Percentiles rank a stretch among this genome's conserved stretches.
These are phyloP conservation scores for Suhomyces guaymorum DNA, from an alignment of 1,139 yeast genomes.

Conservation along the genomic window DNA sequence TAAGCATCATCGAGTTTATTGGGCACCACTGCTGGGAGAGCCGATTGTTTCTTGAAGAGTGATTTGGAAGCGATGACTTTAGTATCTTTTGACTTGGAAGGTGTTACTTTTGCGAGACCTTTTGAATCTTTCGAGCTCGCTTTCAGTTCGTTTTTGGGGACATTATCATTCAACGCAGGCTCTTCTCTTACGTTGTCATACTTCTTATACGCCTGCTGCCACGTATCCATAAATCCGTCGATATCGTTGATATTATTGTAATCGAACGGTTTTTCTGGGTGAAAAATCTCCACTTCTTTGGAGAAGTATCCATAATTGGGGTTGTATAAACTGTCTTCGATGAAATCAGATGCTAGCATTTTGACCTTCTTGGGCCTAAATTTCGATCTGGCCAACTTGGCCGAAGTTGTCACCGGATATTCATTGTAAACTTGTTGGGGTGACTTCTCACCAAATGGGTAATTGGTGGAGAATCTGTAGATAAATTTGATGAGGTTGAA, in stretches of 20 bases:
- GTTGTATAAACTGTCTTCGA: constrained; percentile 82
- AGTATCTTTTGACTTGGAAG: too few relatives aligned
- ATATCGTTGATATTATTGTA: constrained; percentile 59
- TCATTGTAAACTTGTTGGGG: constrained; percentile 45
- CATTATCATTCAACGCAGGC: too few relatives aligned
- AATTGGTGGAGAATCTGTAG: constrained; percentile 46
- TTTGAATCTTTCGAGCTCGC: background rate
- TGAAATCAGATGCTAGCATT: constrained; percentile 75
- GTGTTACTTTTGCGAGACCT: background rate
- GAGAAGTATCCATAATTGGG: constrained; percentile 82
- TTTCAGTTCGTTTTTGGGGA: background rate
- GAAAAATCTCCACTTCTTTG: constrained; percentile 76
- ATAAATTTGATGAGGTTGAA: constrained; percentile 40
- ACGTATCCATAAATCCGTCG: constrained; percentile 68
- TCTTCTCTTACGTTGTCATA: constrained; percentile 45
- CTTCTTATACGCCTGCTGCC: constrained; percentile 66
- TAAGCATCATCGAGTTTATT: constrained; percentile 7
- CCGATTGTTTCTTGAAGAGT: constrained; percentile 42
- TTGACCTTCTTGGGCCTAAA: constrained; percentile 62
- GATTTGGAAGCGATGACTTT: constrained; percentile 2
- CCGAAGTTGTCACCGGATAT: constrained; percentile 44
- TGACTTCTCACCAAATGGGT: constrained; percentile 41
- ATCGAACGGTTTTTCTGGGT: constrained; percentile 58
- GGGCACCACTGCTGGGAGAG: constrained; percentile 6
- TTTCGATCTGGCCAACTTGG: constrained; percentile 45